Conservation (phyloP, 495 filamentous ascomycete species). For the Daldinia grandis region DNA sequence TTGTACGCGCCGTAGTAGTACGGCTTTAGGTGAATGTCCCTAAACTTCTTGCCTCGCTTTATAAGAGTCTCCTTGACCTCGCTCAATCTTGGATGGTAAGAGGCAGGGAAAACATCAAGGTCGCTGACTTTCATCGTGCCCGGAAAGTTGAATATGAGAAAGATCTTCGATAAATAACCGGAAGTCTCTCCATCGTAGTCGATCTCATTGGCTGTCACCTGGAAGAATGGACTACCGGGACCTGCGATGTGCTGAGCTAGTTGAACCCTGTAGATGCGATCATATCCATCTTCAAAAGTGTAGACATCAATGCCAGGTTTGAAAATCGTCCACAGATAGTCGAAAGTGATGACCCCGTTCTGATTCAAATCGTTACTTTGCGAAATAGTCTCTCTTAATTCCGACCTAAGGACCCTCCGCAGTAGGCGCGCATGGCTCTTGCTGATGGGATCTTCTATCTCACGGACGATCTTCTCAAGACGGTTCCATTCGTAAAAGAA, state of each 20-base stretch:
- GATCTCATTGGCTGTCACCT: slow-evolving; percentile 56
- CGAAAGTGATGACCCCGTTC: slow-evolving; percentile 68
- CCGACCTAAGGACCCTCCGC: slow-evolving; percentile 61
- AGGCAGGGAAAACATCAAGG: slow-evolving; percentile 65
- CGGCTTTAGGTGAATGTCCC: slow-evolving; percentile 58
- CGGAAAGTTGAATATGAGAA: slow-evolving; percentile 59
- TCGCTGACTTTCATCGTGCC: slow-evolving; percentile 66
- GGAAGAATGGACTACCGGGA: slow-evolving; percentile 53
- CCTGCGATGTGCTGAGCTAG: slow-evolving; percentile 45
- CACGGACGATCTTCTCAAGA: slow-evolving; percentile 57
- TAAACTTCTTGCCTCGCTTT: slow-evolving; percentile 59
- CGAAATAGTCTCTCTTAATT: slow-evolving; percentile 66
- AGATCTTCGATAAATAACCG: slow-evolving; percentile 54
- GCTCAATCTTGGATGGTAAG: slow-evolving; percentile 59
- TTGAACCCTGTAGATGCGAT: slow-evolving; percentile 48
- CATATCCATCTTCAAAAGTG: slow-evolving; percentile 40
- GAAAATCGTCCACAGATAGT: slow-evolving; percentile 59
- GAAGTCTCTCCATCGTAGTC: slow-evolving; percentile 69
- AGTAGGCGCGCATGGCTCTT: slow-evolving; percentile 67
- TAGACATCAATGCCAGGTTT: slow-evolving; percentile 51
- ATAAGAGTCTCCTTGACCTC: slow-evolving; percentile 52
- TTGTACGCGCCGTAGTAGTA: slow-evolving; percentile 69
- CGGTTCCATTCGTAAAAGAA: slow-evolving; percentile 73
- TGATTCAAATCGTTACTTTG: slow-evolving; percentile 64
- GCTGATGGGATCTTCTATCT: slow-evolving; percentile 58